These are phyloP conservation scores for Coniochaeta prunicola DNA, from an alignment of 2,329 filamentous ascomycete species.

Conservation along the genomic window DNA sequence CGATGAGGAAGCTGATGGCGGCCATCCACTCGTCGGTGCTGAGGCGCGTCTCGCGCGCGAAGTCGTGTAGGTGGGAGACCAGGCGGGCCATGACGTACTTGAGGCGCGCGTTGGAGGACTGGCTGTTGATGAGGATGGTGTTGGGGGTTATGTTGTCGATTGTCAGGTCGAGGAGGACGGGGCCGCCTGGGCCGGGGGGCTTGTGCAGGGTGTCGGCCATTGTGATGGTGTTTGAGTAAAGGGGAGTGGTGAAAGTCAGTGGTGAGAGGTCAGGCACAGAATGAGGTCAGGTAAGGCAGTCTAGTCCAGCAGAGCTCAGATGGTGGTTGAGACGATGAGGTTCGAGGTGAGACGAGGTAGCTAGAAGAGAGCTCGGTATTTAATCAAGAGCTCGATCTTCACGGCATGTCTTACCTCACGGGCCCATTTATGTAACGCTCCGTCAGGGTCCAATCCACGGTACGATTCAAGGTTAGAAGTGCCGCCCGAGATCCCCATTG, in stretches of 20 bases:
- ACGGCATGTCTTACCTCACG: neutral
- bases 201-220: conserved; percentile 1
- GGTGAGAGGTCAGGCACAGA: too few relatives aligned
- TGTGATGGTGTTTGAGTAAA: neutral
- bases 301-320: too few relatives aligned
- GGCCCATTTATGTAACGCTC: neutral
- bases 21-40: conserved; percentile 74
- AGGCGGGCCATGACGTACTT: conserved; percentile 71
- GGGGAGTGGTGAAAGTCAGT: neutral
- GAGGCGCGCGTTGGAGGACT: conserved; percentile 56
- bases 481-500: neutral
- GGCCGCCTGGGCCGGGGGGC: conserved; percentile 6
- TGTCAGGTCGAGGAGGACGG: conserved; percentile 49
- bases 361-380: neutral
- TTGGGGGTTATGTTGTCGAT: conserved; percentile 78
- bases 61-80: conserved; percentile 74
- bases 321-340: neutral
- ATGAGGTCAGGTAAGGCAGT: too few relatives aligned
- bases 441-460: neutral
- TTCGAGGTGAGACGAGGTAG: neutral
- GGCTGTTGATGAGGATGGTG: conserved; percentile 66
- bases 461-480: neutral
- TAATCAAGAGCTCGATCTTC: neutral
- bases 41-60: conserved; percentile 69
- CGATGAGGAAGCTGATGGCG: conserved; percentile 63